Evolutionary conservation across 306 rosid genomes (phyloP).

Genomic region (Potentilla sterilis): DNA sequence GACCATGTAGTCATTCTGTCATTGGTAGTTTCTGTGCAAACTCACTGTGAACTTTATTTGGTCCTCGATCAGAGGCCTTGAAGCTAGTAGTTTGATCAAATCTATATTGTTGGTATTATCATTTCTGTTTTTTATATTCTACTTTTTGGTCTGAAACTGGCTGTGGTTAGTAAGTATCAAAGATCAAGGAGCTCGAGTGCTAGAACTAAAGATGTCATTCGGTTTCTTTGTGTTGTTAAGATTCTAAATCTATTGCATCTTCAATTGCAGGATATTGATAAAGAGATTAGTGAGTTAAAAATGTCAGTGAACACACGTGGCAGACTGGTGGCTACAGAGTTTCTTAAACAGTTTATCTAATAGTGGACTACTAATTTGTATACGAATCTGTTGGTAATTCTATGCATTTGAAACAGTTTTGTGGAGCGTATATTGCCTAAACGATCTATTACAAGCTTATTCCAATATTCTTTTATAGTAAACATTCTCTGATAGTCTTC

Average conservation of each 20-base stretch:
- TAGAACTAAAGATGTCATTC: not conserved
- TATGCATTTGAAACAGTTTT: not conserved
- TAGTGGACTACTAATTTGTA: too few relatives aligned
- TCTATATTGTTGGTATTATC: not conserved
- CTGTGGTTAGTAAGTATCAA: not conserved
- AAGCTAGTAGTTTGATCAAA: not conserved
- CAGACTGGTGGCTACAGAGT: constrained; percentile 96
- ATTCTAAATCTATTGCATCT: constrained; percentile 6
- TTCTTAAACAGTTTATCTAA: constrained; percentile 88
- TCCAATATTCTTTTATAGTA: too few relatives aligned
- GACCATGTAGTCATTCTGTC: not conserved
- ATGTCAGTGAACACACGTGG: constrained; percentile 96
- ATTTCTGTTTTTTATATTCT: not conserved
- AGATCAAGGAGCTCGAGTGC: not conserved
- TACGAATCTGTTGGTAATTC: not conserved
- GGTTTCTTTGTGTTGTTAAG: not conserved
- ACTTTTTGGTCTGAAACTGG: not conserved
- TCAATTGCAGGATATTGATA: constrained; percentile 79
- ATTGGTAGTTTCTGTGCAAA: not conserved
- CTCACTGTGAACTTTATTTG: not conserved
- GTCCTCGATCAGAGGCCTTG: not conserved
- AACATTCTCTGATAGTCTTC: too few relatives aligned
- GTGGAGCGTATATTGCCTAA: not conserved
- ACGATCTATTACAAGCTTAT: not conserved
- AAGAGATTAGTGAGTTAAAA: constrained; percentile 91